phyloP scores from a whole-genome alignment of 805 yeast species.

The Wickerhamiella kurtzmanii region DNA sequence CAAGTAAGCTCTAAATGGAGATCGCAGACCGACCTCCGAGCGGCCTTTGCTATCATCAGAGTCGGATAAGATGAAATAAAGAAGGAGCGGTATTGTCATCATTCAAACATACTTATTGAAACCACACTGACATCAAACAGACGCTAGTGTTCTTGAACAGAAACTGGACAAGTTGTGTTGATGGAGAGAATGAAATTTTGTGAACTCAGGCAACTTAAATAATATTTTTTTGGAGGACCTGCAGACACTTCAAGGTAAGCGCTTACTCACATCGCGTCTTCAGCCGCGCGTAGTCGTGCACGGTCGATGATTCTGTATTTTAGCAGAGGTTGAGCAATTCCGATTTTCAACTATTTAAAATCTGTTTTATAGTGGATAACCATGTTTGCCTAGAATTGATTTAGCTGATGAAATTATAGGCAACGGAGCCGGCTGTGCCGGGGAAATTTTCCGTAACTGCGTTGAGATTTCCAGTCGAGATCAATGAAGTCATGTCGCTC shows the following conservation, averaged over 20 bases:
- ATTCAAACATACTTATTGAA: conserved; percentile 13
- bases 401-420: conserved; percentile 7
- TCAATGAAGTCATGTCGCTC: conserved; percentile 2
- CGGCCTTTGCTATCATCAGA: conserved; percentile 29
- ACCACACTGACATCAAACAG: too few relatives aligned
- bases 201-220: not conserved
- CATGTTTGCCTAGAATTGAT: not conserved
- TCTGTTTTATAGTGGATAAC: too few relatives aligned
- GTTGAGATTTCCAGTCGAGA: conserved; percentile 5
- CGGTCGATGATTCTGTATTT: not conserved
- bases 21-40: conserved; percentile 14
- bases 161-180: too few relatives aligned
- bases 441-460: conserved; percentile 1
- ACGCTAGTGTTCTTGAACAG: too few relatives aligned
- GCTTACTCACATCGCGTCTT: not conserved
- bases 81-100: conserved; percentile 27
- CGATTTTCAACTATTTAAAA: too few relatives aligned
- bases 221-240: not conserved
- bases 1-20: conserved; percentile 25
- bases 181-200: not conserved
- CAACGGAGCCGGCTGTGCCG: conserved; percentile 6
- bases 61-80: conserved; percentile 30
- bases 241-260: not conserved
- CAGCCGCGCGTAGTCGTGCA: not conserved
- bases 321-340: too few relatives aligned